Conservation (phyloP, 805 yeast genomes). For the Millerozyma miso region DNA sequence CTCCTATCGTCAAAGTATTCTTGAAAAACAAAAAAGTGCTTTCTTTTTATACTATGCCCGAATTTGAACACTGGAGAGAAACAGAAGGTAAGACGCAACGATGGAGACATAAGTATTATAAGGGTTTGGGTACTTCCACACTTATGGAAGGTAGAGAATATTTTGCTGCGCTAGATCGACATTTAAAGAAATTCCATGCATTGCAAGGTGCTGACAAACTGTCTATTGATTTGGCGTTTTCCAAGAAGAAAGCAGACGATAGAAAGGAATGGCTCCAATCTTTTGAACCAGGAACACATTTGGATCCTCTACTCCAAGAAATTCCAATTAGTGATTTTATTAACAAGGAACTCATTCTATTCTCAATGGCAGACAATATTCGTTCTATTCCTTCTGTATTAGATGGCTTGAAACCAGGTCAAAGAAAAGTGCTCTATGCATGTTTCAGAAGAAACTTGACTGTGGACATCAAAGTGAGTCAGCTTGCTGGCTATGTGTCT, state of each 20-base stretch:
- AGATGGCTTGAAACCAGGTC: slow-evolving; percentile 97
- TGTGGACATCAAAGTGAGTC: slow-evolving; percentile 83
- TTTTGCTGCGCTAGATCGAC: slow-evolving; percentile 78
- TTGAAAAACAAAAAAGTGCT: slow-evolving; percentile 49
- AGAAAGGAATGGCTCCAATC: slow-evolving; percentile 95
- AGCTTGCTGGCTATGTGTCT: slow-evolving; percentile 83
- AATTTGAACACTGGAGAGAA: slow-evolving; percentile 90
- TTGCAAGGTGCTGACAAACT: slow-evolving; percentile 74
- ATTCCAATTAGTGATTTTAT: slow-evolving; percentile 93
- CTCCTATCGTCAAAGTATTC: slow-evolving; percentile 92
- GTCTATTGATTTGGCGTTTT: slow-evolving; percentile 85
- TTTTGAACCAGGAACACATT: slow-evolving; percentile 86
- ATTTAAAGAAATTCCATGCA: slow-evolving; percentile 79
- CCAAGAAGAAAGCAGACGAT: slow-evolving; percentile 93
- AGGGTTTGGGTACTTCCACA: slow-evolving; percentile 96
- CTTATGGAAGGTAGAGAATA: slow-evolving; percentile 82
- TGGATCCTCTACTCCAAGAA: slow-evolving; percentile 69
- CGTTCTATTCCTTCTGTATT: slow-evolving; percentile 91
- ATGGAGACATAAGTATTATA: slow-evolving; percentile 93
- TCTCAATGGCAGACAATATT: slow-evolving; percentile 94
- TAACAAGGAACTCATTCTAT: slow-evolving; percentile 89
- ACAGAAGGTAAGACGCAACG: slow-evolving; percentile 67
- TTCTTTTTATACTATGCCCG: slow-evolving; percentile 92
- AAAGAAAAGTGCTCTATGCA: slow-evolving; percentile 87
- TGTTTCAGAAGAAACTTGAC: slow-evolving; percentile 77